Base-by-base conservation (phyloP, 2,329 filamentous ascomycete species). In the Curvularia verruculosa region DNA sequence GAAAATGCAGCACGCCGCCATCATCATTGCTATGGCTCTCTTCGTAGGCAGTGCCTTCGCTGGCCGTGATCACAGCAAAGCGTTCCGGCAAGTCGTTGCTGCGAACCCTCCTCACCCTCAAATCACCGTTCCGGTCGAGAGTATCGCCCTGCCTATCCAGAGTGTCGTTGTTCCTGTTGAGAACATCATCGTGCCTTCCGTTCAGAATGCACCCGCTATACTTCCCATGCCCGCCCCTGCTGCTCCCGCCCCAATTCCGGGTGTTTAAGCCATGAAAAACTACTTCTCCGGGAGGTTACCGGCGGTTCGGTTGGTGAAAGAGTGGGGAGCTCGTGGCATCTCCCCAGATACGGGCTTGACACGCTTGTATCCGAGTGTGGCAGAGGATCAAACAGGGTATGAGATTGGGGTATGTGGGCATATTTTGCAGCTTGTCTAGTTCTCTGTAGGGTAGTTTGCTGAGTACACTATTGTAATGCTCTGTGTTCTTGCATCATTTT, bases 1-100 rank as follows among this genome's bases (percentile, higher is more conserved):
- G n/a, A n/a, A 40, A 29, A 57, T 57, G 54, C 54, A 57, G 10
- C 18, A 26, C 39, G 15, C 26, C n/a, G n/a, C 39, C n/a, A 2
- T 54, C 50, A 12, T 18, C 39, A 3, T 26, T 21, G 19, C 24
- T 19, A 3, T 57, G 15, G 26, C 54, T 18, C 24, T 49, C 12
- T 40, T 54, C 39, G 12, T 26, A 6, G 37, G 45, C 50, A 31
- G 24, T 24, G 34, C 45, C 23, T 8, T 40, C 31, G 54, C 50
- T 5, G 9, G 4, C n/a, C 3, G 21, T 3, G 43, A 36, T 13
- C 31, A 41, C n/a, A 45, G 31, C 41, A 18, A 19, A 26, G 39
- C 37, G 19, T 7, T 24, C 10, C 13, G 8, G 19, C 37, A 26
- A 19, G 21, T 4, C 19, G 5, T 19, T 40, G n/a, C 37, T 21